A percentile compares a stretch with the other conserved stretches of the same genome.
These are phyloP conservation scores for Scalesia atractyloides DNA, from an alignment of 129 eudicot species.

Conservation along the genomic window DNA sequence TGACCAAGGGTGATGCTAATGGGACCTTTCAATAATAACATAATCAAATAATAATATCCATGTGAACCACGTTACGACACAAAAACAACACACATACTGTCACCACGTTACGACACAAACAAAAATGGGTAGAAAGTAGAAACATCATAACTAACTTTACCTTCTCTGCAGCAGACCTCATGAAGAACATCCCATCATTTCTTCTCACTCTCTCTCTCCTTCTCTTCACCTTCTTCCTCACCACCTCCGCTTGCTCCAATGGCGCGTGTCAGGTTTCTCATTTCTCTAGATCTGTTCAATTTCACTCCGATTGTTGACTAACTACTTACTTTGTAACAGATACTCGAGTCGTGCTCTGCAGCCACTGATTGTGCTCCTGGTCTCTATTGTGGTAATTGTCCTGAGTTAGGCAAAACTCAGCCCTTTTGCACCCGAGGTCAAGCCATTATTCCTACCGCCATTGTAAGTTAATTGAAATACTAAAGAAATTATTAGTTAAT, in stretches of 20 bases:
- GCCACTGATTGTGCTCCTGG: conserved; percentile 82
- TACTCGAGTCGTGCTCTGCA: conserved; percentile 77
- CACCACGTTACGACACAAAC: not conserved
- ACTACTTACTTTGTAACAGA: conserved; percentile 37
- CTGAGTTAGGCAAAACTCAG: conserved; percentile 57
- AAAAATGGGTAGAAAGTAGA: not conserved
- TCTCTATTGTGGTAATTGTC: conserved; percentile 94
- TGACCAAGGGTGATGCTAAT: too few species aligned
- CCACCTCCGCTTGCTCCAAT: conserved; percentile 56
- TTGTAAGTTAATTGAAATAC: conserved; percentile 43
- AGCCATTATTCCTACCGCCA: conserved; percentile 71
- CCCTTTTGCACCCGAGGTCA: conserved; percentile 88
- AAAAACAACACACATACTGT: conserved; percentile 20
- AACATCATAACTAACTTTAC: conserved; percentile 34
- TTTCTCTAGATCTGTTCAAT: conserved; percentile 31
- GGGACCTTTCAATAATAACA: too few species aligned
- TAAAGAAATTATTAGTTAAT: too few species aligned
- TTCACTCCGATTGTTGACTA: conserved; percentile 21
- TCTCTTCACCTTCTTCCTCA: conserved; percentile 33
- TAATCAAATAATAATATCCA: too few species aligned
- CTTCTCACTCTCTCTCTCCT: conserved; percentile 24
- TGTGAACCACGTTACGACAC: conserved; percentile 12
- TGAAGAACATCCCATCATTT: conserved; percentile 36
- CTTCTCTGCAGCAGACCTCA: conserved; percentile 2
- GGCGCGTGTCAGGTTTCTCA: conserved; percentile 60